Percentiles rank a stretch among this genome's conserved stretches.
Conservation (phyloP, 148 eudicot species). For the Gaultheria prostrata region DNA sequence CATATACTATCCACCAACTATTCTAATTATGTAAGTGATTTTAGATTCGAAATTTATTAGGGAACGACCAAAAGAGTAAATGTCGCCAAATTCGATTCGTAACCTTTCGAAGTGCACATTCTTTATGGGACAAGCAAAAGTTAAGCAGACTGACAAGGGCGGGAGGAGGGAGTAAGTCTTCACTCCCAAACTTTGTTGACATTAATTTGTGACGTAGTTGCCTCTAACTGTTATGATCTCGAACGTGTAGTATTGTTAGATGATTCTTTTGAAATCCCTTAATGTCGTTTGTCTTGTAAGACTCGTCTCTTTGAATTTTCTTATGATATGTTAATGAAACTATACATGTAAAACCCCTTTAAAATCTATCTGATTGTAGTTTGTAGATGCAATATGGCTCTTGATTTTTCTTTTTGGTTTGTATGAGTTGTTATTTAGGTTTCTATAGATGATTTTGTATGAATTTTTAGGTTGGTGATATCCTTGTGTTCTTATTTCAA, state of each 20-base stretch:
- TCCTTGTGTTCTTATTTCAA: background rate
- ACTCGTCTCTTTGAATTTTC: background rate
- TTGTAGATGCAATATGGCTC: background rate
- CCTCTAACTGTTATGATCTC: background rate
- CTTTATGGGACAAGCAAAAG: background rate
- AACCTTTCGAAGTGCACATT: background rate
- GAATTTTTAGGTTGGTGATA: background rate
- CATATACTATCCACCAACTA: background rate
- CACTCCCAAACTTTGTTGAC: background rate
- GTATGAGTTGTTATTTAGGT: background rate
- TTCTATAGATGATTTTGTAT: background rate
- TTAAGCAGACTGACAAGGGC: background rate
- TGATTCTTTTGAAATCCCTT: background rate
- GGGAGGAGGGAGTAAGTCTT: background rate
- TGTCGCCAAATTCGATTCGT: background rate
- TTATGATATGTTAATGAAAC: background rate
- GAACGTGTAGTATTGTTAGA: background rate
- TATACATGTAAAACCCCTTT: background rate
- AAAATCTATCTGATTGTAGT: background rate
- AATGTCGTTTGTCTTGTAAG: background rate
- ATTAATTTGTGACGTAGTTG: background rate
- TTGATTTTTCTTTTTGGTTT: background rate
- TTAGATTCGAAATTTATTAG: background rate
- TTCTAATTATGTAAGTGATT: background rate
- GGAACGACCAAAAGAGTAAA: background rate